Conservation (phyloP, 2,329 filamentous ascomycete species). For the Verticillium albo-atrum region DNA sequence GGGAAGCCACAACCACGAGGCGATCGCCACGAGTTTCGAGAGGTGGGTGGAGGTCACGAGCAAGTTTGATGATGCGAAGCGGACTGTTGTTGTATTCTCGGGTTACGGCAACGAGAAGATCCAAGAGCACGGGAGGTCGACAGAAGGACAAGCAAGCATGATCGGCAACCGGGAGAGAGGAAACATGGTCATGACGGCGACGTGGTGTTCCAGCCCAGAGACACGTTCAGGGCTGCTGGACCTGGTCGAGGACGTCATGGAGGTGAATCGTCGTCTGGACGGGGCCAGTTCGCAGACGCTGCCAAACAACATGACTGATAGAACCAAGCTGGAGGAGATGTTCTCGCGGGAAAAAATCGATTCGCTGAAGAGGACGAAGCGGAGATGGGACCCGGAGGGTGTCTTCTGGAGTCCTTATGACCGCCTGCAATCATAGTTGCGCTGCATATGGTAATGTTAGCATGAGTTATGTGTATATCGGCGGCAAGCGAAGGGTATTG, state of each 20-base stretch:
- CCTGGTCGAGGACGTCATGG: constrained; percentile 9
- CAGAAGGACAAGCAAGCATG: constrained; percentile 4
- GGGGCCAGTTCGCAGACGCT: constrained; percentile 10
- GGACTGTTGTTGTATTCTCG: constrained; percentile 11
- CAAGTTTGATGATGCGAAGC: constrained; percentile 11
- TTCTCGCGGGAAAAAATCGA: constrained; percentile 10
- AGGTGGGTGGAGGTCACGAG: constrained; percentile 18
- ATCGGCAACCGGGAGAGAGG: constrained; percentile 16
- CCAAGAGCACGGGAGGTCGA: not conserved
- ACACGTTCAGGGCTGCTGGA: constrained; percentile 5
- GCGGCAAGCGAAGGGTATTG: no score
- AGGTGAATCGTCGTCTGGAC: constrained; percentile 8
- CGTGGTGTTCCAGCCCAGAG: constrained; percentile 9
- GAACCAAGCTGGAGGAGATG: constrained; percentile 13
- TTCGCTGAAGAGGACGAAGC: constrained; percentile 14
- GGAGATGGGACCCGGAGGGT: constrained; percentile 16
- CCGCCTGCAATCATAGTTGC: not conserved
- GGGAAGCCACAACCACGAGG: constrained; percentile 3
- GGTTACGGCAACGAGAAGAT: constrained; percentile 12
- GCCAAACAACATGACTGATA: constrained; percentile 17
- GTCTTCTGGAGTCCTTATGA: constrained; percentile 19
- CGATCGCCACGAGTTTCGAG: constrained; percentile 16
- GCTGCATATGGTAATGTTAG: no score
- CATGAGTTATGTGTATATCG: no score
- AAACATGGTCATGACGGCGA: constrained; percentile 4